Evolutionary conservation across 202 grass and related monocot genomes (phyloP).

Genomic region (Setaria italica): DNA sequence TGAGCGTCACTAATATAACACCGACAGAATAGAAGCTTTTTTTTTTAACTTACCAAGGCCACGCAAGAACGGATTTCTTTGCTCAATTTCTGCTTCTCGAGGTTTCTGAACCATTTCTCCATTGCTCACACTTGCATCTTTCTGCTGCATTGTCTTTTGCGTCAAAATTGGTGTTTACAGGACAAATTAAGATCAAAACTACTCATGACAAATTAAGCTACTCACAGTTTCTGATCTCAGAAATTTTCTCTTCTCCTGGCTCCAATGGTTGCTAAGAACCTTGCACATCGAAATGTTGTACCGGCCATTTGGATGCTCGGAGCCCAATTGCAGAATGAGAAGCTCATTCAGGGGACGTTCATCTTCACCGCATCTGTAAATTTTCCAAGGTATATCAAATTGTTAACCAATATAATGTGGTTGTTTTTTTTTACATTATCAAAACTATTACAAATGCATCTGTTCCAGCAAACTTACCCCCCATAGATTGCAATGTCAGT

Average conservation of each 20-base stretch:
- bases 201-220: background rate
- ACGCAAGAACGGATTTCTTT: conserved; percentile 52
- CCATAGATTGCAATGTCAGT: conserved; percentile 90
- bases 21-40: background rate
- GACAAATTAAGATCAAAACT: conserved; percentile 15
- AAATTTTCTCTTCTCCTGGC: conserved; percentile 81
- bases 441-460: background rate
- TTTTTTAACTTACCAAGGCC: conserved; percentile 55
- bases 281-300: conserved; percentile 98
- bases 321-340: conserved; percentile 89
- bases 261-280: conserved; percentile 92
- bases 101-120: conserved; percentile 52
- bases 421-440: background rate
- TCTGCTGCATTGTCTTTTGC: conserved; percentile 45
- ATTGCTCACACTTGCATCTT: conserved; percentile 45
- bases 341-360: conserved; percentile 91
- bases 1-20: background rate
- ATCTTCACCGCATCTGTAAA: conserved; percentile 85
- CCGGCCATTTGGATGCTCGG: conserved; percentile 91
- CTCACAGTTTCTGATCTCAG: conserved; percentile 63
- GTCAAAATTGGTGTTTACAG: background rate
- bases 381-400: conserved; percentile 10
- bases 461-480: conserved; percentile 60
- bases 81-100: conserved; percentile 55
- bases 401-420: background rate